These are phyloP conservation scores for Lactuca sativa DNA, from an alignment of 129 eudicot species.

Conservation along the genomic window DNA sequence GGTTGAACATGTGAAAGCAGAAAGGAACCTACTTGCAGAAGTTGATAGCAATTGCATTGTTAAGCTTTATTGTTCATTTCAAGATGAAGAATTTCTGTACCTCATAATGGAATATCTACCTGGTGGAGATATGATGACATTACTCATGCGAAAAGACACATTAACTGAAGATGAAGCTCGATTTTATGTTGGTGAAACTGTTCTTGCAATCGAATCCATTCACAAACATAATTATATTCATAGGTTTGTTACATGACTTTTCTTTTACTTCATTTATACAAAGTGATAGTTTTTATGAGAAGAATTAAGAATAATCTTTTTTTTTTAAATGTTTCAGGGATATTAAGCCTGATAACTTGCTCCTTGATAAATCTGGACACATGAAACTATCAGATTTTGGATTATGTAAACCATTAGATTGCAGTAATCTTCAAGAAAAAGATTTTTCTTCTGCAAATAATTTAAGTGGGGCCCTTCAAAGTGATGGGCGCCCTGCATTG, in stretches of 20 bases:
- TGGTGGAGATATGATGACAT: constrained; percentile 99
- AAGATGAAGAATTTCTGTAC: constrained; percentile 90
- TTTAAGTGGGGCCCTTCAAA: constrained; percentile 91
- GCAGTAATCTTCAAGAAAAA: constrained; percentile 83
- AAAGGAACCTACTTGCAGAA: constrained; percentile 91
- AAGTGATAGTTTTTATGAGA: constrained; percentile 1
- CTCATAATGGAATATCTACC: constrained; percentile 96
- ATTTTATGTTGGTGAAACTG: constrained; percentile 93
- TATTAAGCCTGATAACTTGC: constrained; percentile 94
- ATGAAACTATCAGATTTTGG: constrained; percentile 99
- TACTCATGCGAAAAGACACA: constrained; percentile 90
- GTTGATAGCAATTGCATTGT: constrained; percentile 98
- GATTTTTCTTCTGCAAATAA: constrained; percentile 73
- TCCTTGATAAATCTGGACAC: constrained; percentile 91
- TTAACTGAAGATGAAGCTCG: constrained; percentile 88
- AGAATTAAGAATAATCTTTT: neutral
- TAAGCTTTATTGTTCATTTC: constrained; percentile 94
- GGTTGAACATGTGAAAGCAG: constrained; percentile 99
- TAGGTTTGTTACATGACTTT: constrained; percentile 48
- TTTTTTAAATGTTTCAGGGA: constrained; percentile 54
- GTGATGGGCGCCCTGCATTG: constrained; percentile 89
- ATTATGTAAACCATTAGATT: constrained; percentile 90
- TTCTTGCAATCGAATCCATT: constrained; percentile 89
- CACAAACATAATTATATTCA: constrained; percentile 96
- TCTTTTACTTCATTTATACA: constrained; percentile 7